A percentile compares a stretch with the other conserved stretches of the same genome.
These are phyloP conservation scores for Trapa incisa DNA, from an alignment of 345 rosid genomes.

Conservation along the genomic window DNA sequence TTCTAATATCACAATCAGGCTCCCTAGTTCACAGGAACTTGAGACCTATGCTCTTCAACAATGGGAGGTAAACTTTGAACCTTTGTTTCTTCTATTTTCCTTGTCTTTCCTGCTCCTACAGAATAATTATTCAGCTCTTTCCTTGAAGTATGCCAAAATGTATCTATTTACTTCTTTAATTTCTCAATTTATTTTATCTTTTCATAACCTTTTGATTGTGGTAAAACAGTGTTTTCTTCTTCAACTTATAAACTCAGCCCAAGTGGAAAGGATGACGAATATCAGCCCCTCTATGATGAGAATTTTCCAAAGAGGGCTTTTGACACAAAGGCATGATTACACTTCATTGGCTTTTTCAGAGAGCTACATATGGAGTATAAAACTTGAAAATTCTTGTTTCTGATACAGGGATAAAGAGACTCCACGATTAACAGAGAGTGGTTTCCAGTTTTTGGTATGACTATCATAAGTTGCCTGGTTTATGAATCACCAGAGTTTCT, in stretches of 20 bases:
- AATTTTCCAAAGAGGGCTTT: slow-evolving; percentile 80
- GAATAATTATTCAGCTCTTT: not conserved
- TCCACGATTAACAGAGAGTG: slow-evolving; percentile 78
- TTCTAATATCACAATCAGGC: slow-evolving; percentile 36
- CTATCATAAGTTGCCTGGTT: not conserved
- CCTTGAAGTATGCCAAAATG: not conserved
- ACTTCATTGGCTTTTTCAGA: not conserved
- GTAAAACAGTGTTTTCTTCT: slow-evolving; percentile 72
- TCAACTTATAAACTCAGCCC: slow-evolving; percentile 75
- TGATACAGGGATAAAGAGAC: slow-evolving; percentile 65
- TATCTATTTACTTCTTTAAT: not conserved
- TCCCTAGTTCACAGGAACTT: slow-evolving; percentile 68
- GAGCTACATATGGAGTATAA: not conserved
- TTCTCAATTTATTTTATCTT: slow-evolving; percentile 13
- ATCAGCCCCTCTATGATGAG: slow-evolving; percentile 88
- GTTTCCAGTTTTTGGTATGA: slow-evolving; percentile 96
- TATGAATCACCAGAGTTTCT: not conserved
- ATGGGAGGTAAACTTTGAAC: slow-evolving; percentile 72
- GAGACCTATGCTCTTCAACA: slow-evolving; percentile 70
- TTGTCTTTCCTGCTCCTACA: not conserved
- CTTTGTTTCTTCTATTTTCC: not conserved
- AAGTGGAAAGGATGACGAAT: slow-evolving; percentile 51
- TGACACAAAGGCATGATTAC: slow-evolving; percentile 50
- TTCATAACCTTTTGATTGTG: slow-evolving; percentile 23
- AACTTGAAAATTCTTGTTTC: slow-evolving; percentile 11